Evolutionary conservation across 2,329 filamentous ascomycete genomes (phyloP).

Genomic region (Passalora sequoiae): DNA sequence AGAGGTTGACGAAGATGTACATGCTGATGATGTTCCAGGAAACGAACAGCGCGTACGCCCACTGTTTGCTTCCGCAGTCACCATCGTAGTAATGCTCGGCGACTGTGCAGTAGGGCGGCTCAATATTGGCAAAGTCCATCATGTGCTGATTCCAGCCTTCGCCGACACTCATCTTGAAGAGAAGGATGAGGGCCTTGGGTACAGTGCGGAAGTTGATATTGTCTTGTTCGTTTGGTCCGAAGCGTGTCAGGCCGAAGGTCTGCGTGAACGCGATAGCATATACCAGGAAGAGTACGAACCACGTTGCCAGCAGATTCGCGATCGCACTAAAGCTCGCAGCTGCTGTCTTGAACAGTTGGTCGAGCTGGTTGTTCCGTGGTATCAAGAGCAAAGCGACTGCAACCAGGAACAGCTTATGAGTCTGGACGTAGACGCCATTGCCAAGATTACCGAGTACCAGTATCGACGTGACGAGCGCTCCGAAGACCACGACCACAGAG

Average conservation of each 20-base stretch:
- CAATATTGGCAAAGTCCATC: constrained; percentile 85
- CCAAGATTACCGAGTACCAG: constrained; percentile 60
- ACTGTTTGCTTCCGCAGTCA: constrained; percentile 85
- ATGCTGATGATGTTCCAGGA: constrained; percentile 99
- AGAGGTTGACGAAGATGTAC: constrained; percentile 98
- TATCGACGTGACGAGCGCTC: constrained; percentile 76
- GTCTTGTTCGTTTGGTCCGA: constrained; percentile 64
- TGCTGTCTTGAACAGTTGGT: constrained; percentile 97
- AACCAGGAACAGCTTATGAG: constrained; percentile 93
- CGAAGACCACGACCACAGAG: constrained; percentile 71
- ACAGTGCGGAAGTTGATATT: constrained; percentile 93
- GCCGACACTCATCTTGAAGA: constrained; percentile 88
- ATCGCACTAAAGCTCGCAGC: constrained; percentile 89
- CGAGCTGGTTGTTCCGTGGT: constrained; percentile 90
- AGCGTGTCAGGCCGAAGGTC: constrained; percentile 89
- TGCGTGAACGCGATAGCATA: constrained; percentile 96
- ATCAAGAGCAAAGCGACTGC: constrained; percentile 85
- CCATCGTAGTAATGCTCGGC: constrained; percentile 70
- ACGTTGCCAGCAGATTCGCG: constrained; percentile 86
- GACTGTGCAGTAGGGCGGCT: constrained; percentile 74
- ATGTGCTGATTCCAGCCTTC: constrained; percentile 97
- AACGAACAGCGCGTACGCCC: constrained; percentile 86
- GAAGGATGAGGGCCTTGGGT: constrained; percentile 83
- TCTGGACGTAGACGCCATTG: constrained; percentile 61
- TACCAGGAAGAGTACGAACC: constrained; percentile 94